Percentiles rank a stretch among this genome's conserved stretches.
phyloP scores from a whole-genome alignment of 2,329 filamentous ascomycete species.

The Monilinia fructigena region DNA sequence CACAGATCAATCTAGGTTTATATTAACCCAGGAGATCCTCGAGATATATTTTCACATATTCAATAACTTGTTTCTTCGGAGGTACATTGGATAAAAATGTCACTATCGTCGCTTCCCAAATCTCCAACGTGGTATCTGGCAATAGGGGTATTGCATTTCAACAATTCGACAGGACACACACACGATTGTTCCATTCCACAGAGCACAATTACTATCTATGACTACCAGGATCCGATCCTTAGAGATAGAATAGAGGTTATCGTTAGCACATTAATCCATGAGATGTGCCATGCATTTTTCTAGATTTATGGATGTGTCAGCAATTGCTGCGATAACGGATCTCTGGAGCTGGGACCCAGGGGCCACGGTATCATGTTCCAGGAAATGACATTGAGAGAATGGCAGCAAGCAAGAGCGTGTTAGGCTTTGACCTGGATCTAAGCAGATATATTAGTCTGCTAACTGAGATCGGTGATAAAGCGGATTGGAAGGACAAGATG shows the following conservation, averaged over 20 bases:
- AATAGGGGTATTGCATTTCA: not conserved
- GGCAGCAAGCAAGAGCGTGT: not conserved
- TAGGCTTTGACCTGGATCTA: not conserved
- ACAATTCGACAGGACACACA: not conserved
- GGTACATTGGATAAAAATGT: not conserved
- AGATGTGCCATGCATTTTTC: constrained; percentile 19
- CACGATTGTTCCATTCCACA: not conserved
- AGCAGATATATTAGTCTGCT: not conserved
- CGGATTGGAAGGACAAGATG: not conserved
- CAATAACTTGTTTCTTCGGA: constrained; percentile 1
- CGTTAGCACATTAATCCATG: not conserved
- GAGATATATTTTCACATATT: constrained; percentile 10
- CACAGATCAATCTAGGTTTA: not conserved
- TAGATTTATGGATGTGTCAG: not conserved
- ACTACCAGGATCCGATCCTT: not conserved
- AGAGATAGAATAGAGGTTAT: not conserved
- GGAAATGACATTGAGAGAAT: not conserved
- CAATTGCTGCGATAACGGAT: not conserved
- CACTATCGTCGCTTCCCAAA: not conserved
- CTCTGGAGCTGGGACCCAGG: not conserved
- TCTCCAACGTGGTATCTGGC: not conserved
- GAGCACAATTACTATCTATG: not conserved
- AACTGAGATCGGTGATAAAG: not conserved
- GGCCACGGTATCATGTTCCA: constrained; percentile 10
- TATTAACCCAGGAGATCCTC: not conserved